Percentiles rank a stretch among this genome's conserved stretches.
These are phyloP conservation scores for Moricandia moricandioides DNA, from an alignment of 345 rosid species.

Conservation along the genomic window DNA sequence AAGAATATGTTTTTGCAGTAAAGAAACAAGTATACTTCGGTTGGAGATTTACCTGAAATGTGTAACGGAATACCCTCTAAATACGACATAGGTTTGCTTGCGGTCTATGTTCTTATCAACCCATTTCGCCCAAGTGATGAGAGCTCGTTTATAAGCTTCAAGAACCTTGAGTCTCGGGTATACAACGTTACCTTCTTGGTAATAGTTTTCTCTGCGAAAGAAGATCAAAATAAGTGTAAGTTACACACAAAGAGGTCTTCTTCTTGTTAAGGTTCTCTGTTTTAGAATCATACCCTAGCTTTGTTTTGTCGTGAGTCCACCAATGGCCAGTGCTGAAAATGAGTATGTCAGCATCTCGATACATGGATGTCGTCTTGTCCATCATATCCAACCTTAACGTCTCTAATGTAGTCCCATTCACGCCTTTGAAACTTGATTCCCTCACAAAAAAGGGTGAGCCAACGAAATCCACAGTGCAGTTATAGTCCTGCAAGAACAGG, in stretches of 20 bases:
- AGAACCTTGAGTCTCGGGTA: conserved; percentile 73
- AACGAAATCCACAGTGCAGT: conserved; percentile 81
- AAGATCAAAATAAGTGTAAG: neutral
- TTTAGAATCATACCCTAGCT: conserved; percentile 53
- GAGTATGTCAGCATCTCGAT: conserved; percentile 70
- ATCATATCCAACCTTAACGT: conserved; percentile 83
- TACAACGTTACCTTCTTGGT: conserved; percentile 79
- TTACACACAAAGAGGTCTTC: no score
- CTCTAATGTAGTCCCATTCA: conserved; percentile 57
- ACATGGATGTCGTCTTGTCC: conserved; percentile 67
- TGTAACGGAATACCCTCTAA: conserved; percentile 79
- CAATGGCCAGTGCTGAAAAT: conserved; percentile 92
- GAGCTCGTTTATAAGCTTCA: conserved; percentile 77
- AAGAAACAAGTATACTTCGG: no score
- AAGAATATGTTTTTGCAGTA: neutral
- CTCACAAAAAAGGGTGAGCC: conserved; percentile 75
- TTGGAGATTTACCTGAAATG: conserved; percentile 61
- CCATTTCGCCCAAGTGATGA: conserved; percentile 87
- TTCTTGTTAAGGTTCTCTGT: neutral
- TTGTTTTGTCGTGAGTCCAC: conserved; percentile 99
- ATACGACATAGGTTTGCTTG: conserved; percentile 57
- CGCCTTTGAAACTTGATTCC: conserved; percentile 56
- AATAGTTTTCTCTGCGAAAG: conserved; percentile 63
- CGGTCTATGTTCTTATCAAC: conserved; percentile 59
- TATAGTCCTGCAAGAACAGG: conserved; percentile 43